Conservation (phyloP, 768 basidiomycete species). For the Cystoderma amianthinum region DNA sequence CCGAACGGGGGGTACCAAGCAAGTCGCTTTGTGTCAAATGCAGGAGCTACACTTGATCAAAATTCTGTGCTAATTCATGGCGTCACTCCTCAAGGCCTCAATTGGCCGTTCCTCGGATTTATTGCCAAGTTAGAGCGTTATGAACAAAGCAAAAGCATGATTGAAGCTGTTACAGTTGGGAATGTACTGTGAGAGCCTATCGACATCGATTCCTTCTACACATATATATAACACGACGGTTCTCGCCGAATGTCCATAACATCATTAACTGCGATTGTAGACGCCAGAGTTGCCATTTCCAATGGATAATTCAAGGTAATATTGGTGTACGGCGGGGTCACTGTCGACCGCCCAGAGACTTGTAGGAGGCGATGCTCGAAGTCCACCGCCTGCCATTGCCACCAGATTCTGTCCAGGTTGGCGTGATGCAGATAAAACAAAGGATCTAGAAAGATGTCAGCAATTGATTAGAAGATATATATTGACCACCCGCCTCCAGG, state of each 20-base stretch:
- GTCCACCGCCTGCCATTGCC: slow-evolving; percentile 25
- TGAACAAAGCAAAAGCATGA: neutral
- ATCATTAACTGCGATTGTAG: slow-evolving; percentile 19
- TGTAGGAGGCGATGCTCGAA: slow-evolving; percentile 18
- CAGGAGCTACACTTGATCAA: too few relatives aligned
- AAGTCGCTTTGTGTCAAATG: too few relatives aligned
- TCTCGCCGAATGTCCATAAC: slow-evolving; percentile 20
- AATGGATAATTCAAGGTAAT: slow-evolving; percentile 24
- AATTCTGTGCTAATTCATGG: too few relatives aligned
- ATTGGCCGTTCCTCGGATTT: neutral
- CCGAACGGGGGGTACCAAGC: too few relatives aligned
- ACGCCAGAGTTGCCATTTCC: slow-evolving; percentile 15
- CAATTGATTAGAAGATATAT: neutral
- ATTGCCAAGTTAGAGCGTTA: neutral
- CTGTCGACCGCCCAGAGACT: slow-evolving; percentile 25
- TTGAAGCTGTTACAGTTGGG: neutral
- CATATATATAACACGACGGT: slow-evolving; percentile 21
- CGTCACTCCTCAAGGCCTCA: neutral
- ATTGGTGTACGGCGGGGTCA: slow-evolving; percentile 17
- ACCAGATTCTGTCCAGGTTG: slow-evolving; percentile 34
- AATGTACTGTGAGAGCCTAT: neutral
- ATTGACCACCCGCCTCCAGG: slow-evolving; percentile 2
- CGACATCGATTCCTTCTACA: neutral
- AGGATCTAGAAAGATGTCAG: slow-evolving; percentile 19
- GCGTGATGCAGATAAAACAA: slow-evolving; percentile 33